Conservation (phyloP, 2,329 filamentous ascomycete genomes). For the Thielaviopsis musarum region DNA sequence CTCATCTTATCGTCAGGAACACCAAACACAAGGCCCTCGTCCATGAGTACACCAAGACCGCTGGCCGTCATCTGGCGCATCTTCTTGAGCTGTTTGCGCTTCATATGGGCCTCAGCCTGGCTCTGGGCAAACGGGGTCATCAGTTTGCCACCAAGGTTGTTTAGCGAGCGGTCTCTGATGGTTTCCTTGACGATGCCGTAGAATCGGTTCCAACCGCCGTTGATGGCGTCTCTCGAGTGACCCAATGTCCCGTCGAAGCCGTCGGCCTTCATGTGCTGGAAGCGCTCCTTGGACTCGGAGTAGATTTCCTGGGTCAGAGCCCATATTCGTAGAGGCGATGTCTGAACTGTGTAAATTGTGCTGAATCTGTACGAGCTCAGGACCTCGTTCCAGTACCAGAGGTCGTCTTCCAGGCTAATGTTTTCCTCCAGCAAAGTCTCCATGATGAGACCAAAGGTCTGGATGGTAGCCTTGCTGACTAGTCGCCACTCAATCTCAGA, state of each 20-base stretch:
- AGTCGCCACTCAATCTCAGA: constrained; percentile 80
- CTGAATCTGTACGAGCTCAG: constrained; percentile 63
- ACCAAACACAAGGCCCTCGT: constrained; percentile 62
- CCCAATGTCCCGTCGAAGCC: constrained; percentile 9
- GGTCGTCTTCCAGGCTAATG: constrained; percentile 65
- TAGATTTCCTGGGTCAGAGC: constrained; percentile 55
- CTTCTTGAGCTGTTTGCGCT: constrained; percentile 53
- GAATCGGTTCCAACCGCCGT: constrained; percentile 47
- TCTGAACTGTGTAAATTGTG: constrained; percentile 73
- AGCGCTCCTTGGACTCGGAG: constrained; percentile 36
- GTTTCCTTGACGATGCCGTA: constrained; percentile 66
- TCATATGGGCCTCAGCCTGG: constrained; percentile 56
- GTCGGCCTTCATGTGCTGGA: constrained; percentile 18
- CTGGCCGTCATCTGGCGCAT: constrained; percentile 70
- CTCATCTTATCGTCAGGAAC: constrained; percentile 28
- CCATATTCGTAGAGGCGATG: constrained; percentile 60
- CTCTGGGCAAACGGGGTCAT: constrained; percentile 64
- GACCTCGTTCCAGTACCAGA: constrained; percentile 92
- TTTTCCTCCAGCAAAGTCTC: constrained; percentile 67
- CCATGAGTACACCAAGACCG: constrained; percentile 71
- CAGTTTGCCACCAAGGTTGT: constrained; percentile 52
- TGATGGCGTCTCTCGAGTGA: constrained; percentile 3
- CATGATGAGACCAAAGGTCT: constrained; percentile 69
- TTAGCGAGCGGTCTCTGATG: constrained; percentile 54
- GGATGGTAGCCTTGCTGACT: constrained; percentile 80